Evolutionary conservation across 164 flowering plant genomes (phyloP).

Genomic region (Vitis riparia): DNA sequence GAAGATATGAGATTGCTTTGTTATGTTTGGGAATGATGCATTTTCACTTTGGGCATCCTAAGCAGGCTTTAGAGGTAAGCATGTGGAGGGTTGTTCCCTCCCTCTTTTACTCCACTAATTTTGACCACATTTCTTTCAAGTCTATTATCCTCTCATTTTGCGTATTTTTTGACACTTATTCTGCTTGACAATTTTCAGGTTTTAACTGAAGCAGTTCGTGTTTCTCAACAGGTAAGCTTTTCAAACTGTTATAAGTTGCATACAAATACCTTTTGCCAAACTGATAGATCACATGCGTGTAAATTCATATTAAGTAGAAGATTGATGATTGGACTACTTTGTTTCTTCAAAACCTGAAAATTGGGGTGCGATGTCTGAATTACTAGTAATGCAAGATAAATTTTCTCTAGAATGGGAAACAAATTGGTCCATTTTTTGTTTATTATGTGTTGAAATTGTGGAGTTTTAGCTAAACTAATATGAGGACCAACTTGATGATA

Average conservation of each 20-base stretch:
- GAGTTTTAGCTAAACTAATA: too few relatives aligned
- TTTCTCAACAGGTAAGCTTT: slow-evolving; percentile 74
- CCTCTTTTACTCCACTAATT: not conserved
- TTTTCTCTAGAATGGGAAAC: too few relatives aligned
- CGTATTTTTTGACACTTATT: not conserved
- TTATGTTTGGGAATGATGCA: slow-evolving; percentile 93
- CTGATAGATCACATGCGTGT: too few relatives aligned
- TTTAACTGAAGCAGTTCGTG: slow-evolving; percentile 79
- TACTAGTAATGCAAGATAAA: too few relatives aligned
- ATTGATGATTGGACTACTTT: too few relatives aligned
- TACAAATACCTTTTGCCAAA: too few relatives aligned
- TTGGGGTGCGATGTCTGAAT: too few relatives aligned
- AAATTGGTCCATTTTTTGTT: too few relatives aligned
- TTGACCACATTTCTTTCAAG: not conserved
- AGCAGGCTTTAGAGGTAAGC: slow-evolving; percentile 77
- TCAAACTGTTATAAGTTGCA: not conserved
- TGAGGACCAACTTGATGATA: too few relatives aligned
- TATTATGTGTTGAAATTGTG: too few relatives aligned
- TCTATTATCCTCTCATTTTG: not conserved
- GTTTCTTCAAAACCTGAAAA: too few relatives aligned
- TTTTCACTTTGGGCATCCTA: slow-evolving; percentile 90
- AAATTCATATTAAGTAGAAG: too few relatives aligned
- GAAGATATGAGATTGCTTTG: slow-evolving; percentile 83
- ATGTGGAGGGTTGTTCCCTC: not conserved
- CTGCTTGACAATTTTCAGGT: slow-evolving; percentile 45